These are phyloP conservation scores for Chaetomium globosum DNA, from an alignment of 2,329 filamentous ascomycete species.

Conservation along the genomic window DNA sequence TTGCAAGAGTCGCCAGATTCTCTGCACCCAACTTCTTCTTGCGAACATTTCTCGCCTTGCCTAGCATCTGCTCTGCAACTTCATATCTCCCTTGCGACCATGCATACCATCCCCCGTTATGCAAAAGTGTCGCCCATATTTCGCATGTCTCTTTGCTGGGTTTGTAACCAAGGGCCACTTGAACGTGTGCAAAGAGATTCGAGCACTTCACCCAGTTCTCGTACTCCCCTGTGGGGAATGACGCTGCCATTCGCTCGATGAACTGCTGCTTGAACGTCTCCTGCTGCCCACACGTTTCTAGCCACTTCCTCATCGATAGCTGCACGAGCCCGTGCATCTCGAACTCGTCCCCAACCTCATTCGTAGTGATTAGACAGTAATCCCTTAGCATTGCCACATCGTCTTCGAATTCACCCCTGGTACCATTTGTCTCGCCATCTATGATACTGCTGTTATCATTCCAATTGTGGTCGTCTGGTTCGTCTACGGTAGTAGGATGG, in stretches of 20 bases:
- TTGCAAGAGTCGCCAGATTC: constrained; percentile 22
- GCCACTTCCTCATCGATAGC: constrained; percentile 43
- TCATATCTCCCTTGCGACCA: constrained; percentile 29
- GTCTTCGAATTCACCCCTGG: constrained; percentile 31
- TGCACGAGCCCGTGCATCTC: constrained; percentile 39
- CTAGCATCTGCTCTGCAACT: constrained; percentile 27
- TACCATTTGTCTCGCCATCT: too few species aligned
- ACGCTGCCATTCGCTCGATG: constrained; percentile 37
- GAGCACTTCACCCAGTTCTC: constrained; percentile 42
- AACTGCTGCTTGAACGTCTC: constrained; percentile 41
- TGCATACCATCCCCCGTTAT: constrained; percentile 36
- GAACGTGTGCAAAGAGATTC: constrained; percentile 40
- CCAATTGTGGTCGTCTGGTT: too few species aligned
- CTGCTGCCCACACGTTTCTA: constrained; percentile 35
- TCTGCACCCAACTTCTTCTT: constrained; percentile 24
- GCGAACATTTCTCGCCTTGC: constrained; percentile 19
- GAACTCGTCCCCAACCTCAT: constrained; percentile 34
- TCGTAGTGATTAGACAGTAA: constrained; percentile 44
- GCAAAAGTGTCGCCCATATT: constrained; percentile 34
- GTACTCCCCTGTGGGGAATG: constrained; percentile 39
- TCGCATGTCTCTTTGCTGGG: constrained; percentile 27
- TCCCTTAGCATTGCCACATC: constrained; percentile 43
- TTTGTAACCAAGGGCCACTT: constrained; percentile 25
- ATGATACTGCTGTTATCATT: too few species aligned
- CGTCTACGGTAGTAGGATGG: too few species aligned